Percentiles rank a stretch among this genome's conserved stretches.
These are phyloP conservation scores for Spergularia bocconei DNA, from an alignment of 148 eudicot genomes.

Conservation along the genomic window DNA sequence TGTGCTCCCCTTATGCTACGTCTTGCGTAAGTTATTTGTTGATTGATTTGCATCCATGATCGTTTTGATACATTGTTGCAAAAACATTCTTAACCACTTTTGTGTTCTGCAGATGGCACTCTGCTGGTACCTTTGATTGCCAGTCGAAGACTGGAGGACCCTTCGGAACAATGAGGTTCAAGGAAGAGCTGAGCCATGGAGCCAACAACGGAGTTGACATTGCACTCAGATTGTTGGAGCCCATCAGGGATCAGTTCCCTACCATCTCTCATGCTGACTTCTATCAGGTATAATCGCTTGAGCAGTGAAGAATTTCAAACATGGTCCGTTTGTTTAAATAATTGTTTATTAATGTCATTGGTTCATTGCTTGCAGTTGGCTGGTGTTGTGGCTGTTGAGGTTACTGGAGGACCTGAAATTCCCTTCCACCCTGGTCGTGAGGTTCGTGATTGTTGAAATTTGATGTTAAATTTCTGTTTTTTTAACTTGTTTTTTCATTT, in stretches of 20 bases:
- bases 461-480: background rate
- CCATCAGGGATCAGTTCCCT: slow-evolving; percentile 71
- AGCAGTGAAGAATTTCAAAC: background rate
- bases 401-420: slow-evolving; percentile 94
- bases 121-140: slow-evolving; percentile 80
- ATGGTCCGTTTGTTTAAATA: background rate
- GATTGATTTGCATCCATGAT: background rate
- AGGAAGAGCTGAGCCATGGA: slow-evolving; percentile 53
- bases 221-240: slow-evolving; percentile 67
- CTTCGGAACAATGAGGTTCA: slow-evolving; percentile 76
- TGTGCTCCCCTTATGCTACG: slow-evolving; percentile 90
- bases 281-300: slow-evolving; percentile 45
- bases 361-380: slow-evolving; percentile 52
- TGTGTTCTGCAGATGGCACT: slow-evolving; percentile 67
- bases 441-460: slow-evolving; percentile 36
- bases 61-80: too few species aligned
- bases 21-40: slow-evolving; percentile 50
- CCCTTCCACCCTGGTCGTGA: slow-evolving; percentile 95
- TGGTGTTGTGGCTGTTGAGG: slow-evolving; percentile 92
- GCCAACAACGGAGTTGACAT: slow-evolving; percentile 77
- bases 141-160: slow-evolving; percentile 77
- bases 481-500: background rate
- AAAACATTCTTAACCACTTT: background rate
- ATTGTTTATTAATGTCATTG: background rate
- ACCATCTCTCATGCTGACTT: slow-evolving; percentile 60